Evolutionary conservation across 2,329 filamentous ascomycete species (phyloP), one percentile per base, ranked within the genome.

Genomic region (Neodidymelliopsis sp.): DNA sequence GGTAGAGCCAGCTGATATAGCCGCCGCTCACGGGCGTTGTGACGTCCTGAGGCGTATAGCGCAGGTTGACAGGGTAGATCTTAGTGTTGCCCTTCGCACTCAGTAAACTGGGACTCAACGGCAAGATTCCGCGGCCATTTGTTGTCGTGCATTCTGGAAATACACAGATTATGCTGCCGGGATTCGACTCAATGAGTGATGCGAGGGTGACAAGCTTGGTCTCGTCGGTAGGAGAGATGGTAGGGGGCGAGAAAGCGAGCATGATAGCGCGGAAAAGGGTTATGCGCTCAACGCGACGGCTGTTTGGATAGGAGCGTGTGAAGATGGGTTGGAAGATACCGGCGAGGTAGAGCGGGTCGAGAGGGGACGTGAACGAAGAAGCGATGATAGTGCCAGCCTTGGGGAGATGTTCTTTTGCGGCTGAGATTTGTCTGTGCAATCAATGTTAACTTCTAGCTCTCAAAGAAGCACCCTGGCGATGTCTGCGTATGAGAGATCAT

Each of bases 281-380:
- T 35, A 97, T 84, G 34, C 81, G 87, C 62, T 87, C 85, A 19
- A 99, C 88, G 50, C 86, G 83, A 35, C 84, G 82, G 3, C 85
- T 88, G 51, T 80, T 78, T 0, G 92, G 91, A 72, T 91, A 97
- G 0, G 88, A 90, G 34, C 89, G 79, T 9, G 91, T 95, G 76
- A 99, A 97, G 70, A 99, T 82, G 2, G 94, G 94, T 70, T 97
- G 91, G 78, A 97, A 99, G 66, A 97, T 91, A 56, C 91, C 92
- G 51, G 94, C 91, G 18, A 99, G 85, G 74, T 97, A 99, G 47
- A 99, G 78, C 12, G 91, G 88, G 72, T 99, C 94, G 70, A 99
- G 84, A 7, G 94, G 94, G 8, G 90, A 95, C 24, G 92, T 97
- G 71, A 92, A 94, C 54, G 91, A 94, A 40, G 90, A 88, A 37